Evolutionary conservation across 2,329 filamentous ascomycete genomes (phyloP), one percentile per base, ranked within the genome.

Genomic region (Neopestalotiopsis clavispora): DNA sequence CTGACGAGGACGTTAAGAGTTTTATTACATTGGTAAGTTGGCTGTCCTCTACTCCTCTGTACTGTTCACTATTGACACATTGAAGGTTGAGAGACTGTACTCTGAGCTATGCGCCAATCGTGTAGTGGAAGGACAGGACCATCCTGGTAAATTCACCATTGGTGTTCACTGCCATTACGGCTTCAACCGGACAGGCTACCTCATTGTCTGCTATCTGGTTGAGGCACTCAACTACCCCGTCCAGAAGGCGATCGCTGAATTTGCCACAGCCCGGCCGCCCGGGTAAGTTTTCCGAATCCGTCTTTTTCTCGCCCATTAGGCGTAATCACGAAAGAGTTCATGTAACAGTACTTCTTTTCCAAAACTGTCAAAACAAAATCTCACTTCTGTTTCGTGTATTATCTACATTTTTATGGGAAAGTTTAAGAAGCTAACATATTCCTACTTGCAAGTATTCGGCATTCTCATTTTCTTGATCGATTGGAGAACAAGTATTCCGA

Each of bases 81-180:
- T 2, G 4, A 78, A 90, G 3, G 84, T 90, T n/a, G 89, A 91
- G 72, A 83, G 84, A 38, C 80, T 94, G 30, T 85, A 90, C 57
- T 82, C 82, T 34, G 84, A 87, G 59, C 66, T 38, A 38, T 38
- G 6, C 6, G 6, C 34, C 10, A 38, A 38, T 38, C 34, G 10
- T 38, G 34, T 38, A 6, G 6, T 10, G 34, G 59, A 28, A 34
- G 79, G 78, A 67, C 78, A 80, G 5, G 75, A 82, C 1, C 81
- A 83, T n/a, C 79, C 34, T 7, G 34, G 34, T 38, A 9, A 6
- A 80, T 23, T 28, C 23, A 82, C 91, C 62, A 88, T 97, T 65
- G 95, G 92, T 2, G 94, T 97, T 0, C 95, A 98, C 78, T 98
- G 95, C 75, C 95, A 98, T 76, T 98, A 98, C 74, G 95, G 95